Conservation (phyloP, 2,329 filamentous ascomycete genomes). For the Exophiala sp. region DNA sequence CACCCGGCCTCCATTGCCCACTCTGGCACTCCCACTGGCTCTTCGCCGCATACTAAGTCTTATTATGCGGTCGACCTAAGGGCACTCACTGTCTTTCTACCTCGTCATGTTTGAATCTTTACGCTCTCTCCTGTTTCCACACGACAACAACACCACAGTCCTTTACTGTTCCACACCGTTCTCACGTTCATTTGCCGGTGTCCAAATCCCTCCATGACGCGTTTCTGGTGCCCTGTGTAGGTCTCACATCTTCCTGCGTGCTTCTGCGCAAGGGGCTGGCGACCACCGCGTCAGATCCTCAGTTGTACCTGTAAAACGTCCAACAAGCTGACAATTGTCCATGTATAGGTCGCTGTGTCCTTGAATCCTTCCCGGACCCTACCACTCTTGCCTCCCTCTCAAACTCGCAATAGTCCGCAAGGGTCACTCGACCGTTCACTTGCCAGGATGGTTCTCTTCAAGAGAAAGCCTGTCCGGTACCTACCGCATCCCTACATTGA, state of each 20-base stretch:
- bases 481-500: conserved; percentile 68
- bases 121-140: conserved; percentile 1
- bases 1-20: conserved; percentile 11
- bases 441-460: conserved; percentile 75
- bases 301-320: conserved; percentile 3
- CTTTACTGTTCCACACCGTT: conserved; percentile 5
- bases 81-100: conserved; percentile 16
- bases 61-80: conserved; percentile 3
- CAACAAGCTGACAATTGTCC: conserved; percentile 6
- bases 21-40: conserved; percentile 10
- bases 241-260: conserved; percentile 1
- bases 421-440: background rate
- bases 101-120: conserved; percentile 20
- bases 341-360: conserved; percentile 7
- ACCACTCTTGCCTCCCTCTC: conserved; percentile 3
- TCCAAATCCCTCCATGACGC: conserved; percentile 18
- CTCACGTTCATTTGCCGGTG: conserved; percentile 5
- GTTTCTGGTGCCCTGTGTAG: conserved; percentile 21
- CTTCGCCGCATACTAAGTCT: conserved; percentile 4
- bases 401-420: background rate
- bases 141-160: conserved; percentile 8
- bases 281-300: conserved; percentile 6
- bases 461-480: conserved; percentile 89
- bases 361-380: conserved; percentile 4
- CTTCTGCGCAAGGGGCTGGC: conserved; percentile 4